These are phyloP conservation scores for Stemphylium vesicarium DNA, from an alignment of 2,329 filamentous ascomycete species.

Conservation along the genomic window DNA sequence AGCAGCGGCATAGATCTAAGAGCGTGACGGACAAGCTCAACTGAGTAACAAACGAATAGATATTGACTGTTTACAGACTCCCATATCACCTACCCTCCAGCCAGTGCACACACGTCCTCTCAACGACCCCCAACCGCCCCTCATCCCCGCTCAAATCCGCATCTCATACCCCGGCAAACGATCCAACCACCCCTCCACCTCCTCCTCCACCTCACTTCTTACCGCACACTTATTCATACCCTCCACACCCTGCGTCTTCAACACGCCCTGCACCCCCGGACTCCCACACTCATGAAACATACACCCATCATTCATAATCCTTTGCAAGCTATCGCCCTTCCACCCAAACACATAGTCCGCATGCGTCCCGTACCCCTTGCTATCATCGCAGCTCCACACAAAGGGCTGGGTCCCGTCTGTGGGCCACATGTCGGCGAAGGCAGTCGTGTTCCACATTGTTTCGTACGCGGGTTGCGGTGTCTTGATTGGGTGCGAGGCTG, in stretches of 20 bases:
- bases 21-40: too few relatives aligned
- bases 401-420: constrained; percentile 20
- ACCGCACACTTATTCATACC: constrained; percentile 30
- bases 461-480: constrained; percentile 38
- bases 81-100: background rate
- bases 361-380: constrained; percentile 33
- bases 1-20: too few relatives aligned
- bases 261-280: constrained; percentile 23
- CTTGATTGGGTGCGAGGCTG: constrained; percentile 32
- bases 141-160: background rate
- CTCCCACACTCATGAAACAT: constrained; percentile 32
- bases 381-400: constrained; percentile 17
- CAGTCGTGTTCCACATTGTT: constrained; percentile 40
- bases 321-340: constrained; percentile 39
- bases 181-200: constrained; percentile 26
- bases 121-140: too few relatives aligned
- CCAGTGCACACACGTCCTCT: background rate
- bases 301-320: constrained; percentile 31
- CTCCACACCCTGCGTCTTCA: constrained; percentile 26
- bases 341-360: constrained; percentile 36
- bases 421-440: constrained; percentile 39
- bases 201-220: constrained; percentile 17
- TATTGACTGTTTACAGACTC: too few relatives aligned
- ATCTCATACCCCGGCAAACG: constrained; percentile 13
- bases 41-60: too few relatives aligned